Evolutionary conservation across 495 filamentous ascomycete genomes (phyloP).

Genomic region (Chlorociboria aeruginascens): DNA sequence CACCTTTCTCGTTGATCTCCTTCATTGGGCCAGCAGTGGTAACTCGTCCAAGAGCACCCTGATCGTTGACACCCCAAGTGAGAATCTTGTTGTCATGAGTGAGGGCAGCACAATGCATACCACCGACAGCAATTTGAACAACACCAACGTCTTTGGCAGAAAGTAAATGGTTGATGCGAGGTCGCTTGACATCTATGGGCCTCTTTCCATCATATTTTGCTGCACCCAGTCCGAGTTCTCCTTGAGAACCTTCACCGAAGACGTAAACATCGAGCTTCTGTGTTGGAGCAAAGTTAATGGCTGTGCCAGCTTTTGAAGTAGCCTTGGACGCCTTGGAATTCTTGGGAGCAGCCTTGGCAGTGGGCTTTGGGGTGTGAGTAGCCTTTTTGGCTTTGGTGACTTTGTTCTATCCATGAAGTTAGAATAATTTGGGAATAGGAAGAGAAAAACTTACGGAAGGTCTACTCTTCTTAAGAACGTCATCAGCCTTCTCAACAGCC

Average conservation of each 20-base stretch:
- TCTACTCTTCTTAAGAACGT: constrained; percentile 2
- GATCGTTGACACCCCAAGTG: constrained; percentile 64
- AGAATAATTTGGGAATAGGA: neutral
- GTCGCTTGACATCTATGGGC: constrained; percentile 43
- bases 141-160: constrained; percentile 45
- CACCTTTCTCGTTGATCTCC: constrained; percentile 30
- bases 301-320: constrained; percentile 10
- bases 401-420: neutral
- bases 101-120: constrained; percentile 54
- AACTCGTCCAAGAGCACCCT: constrained; percentile 52
- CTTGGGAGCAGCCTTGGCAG: constrained; percentile 6
- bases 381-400: neutral
- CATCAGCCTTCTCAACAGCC: constrained; percentile 2
- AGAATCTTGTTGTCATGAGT: constrained; percentile 53
- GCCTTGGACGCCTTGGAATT: constrained; percentile 11
- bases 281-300: constrained; percentile 30
- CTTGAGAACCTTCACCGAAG: constrained; percentile 41
- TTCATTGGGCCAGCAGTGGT: constrained; percentile 41
- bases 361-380: constrained; percentile 6
- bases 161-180: constrained; percentile 37
- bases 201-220: constrained; percentile 18
- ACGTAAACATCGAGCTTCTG: constrained; percentile 33
- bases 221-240: constrained; percentile 38
- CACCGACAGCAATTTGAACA: constrained; percentile 50
- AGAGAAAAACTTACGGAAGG: neutral